Percentiles rank a stretch among this genome's conserved stretches.
These are phyloP conservation scores for Prototheca cutis DNA, from an alignment of 163 green algal genomes.

Conservation along the genomic window DNA sequence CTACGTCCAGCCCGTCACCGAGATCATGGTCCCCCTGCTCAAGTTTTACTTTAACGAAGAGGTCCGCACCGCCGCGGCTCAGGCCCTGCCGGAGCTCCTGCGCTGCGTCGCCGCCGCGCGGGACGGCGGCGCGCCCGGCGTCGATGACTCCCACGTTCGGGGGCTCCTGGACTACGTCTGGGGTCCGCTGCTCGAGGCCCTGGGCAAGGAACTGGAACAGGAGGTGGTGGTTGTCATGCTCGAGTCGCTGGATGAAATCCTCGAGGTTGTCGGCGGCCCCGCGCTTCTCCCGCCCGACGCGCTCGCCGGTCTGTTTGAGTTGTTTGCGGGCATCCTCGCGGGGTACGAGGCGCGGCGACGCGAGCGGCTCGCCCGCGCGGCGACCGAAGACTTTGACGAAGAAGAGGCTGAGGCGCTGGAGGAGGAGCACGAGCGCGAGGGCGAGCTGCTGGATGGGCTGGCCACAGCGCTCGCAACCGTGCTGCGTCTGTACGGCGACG, in stretches of 20 bases:
- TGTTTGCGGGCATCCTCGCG: constrained; percentile 43
- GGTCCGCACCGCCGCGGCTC: constrained; percentile 57
- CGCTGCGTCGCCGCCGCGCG: constrained; percentile 52
- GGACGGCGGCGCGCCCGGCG: constrained; percentile 51
- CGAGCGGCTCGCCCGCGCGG: constrained; percentile 43
- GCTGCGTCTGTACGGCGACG: constrained; percentile 68
- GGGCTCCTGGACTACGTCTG: constrained; percentile 63
- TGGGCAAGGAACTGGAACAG: constrained; percentile 70
- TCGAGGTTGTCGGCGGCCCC: constrained; percentile 45
- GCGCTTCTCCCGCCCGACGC: constrained; percentile 43
- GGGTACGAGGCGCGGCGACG: constrained; percentile 49
- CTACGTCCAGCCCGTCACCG: constrained; percentile 71
- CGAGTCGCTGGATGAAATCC: constrained; percentile 53
- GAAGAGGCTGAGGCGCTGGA: constrained; percentile 84
- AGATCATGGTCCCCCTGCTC: constrained; percentile 86
- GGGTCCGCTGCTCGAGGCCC: constrained; percentile 58
- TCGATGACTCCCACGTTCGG: constrained; percentile 31
- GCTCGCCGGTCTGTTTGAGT: constrained; percentile 34
- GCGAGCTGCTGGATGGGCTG: constrained; percentile 80
- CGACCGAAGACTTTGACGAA: constrained; percentile 89
- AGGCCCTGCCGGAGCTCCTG: constrained; percentile 77
- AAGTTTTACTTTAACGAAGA: constrained; percentile 98
- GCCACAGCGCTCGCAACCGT: constrained; percentile 47
- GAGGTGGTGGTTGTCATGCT: constrained; percentile 57
- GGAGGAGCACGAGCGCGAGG: constrained; percentile 86